Percentiles rank a stretch among this genome's conserved stretches.
Conservation (phyloP, 352 stramenopile genomes). For the Globisporangium megalacanthum region DNA sequence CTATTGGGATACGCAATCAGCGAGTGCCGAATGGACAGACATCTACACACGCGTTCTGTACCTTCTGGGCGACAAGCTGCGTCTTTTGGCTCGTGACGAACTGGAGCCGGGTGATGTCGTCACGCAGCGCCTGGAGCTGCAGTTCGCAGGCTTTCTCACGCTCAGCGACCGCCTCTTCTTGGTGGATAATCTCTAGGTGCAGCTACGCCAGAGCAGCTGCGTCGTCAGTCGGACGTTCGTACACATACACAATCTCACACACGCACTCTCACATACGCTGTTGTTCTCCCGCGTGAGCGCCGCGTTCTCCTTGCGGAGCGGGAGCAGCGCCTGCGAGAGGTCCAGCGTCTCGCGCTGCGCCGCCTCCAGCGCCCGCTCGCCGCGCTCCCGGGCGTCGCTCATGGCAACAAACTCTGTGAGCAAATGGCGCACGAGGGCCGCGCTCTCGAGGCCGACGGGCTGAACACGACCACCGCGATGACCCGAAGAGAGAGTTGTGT, state of each 20-base stretch:
- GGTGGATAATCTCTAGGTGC: constrained; percentile 75
- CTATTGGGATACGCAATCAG: constrained; percentile 10
- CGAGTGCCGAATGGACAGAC: background rate
- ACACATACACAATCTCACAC: background rate
- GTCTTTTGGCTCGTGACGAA: constrained; percentile 57
- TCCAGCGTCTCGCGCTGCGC: constrained; percentile 54
- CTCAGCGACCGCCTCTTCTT: constrained; percentile 68
- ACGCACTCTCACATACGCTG: constrained; percentile 29
- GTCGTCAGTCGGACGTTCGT: background rate
- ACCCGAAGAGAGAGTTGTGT: background rate
- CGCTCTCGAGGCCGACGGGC: constrained; percentile 58
- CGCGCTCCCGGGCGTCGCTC: constrained; percentile 22
- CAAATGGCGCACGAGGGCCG: constrained; percentile 46
- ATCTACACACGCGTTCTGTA: constrained; percentile 14
- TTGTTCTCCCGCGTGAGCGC: constrained; percentile 74
- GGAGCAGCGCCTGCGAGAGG: constrained; percentile 59
- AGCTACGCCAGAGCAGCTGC: constrained; percentile 24
- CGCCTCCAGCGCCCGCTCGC: constrained; percentile 45
- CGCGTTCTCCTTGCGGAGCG: constrained; percentile 74
- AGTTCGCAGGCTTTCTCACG: constrained; percentile 58
- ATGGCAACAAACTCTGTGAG: constrained; percentile 41
- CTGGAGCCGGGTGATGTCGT: constrained; percentile 68
- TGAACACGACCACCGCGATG: constrained; percentile 2
- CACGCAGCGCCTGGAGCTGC: constrained; percentile 58
- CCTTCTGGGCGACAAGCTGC: constrained; percentile 53